Base-by-base conservation (phyloP, 108 stramenopile genomes). In the Cyclotella choctawhatcheeana region DNA sequence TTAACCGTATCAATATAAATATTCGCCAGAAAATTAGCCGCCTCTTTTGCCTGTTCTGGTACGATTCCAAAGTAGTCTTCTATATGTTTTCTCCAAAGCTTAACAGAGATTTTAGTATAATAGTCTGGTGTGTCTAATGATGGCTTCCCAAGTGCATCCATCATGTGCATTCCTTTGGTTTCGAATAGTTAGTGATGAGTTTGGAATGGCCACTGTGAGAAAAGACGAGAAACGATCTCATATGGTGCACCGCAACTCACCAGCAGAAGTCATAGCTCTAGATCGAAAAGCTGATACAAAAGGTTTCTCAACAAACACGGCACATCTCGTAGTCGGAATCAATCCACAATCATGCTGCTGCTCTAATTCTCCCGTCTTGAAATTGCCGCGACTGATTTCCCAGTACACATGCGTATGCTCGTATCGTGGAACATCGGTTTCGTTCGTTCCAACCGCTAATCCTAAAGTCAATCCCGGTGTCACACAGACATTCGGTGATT, bases 391-490 rank as follows among this genome's bases (percentile, higher is more conserved):
- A 48, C 24, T 43, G 50, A 76, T 60, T 43, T 68, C 74, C 51
- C 56, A 75, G 8, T 51, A 74, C 37, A 86, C 44, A 13, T 84
- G 43, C 21, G 85, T 74, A 62, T 94, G 93, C 10, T 75, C 47
- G 58, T 84, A 81, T 8, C 79, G 66, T 16, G 93, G 90, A 24
- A 91, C 80, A 16, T 86, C 45, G 2, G 64, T 22, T 29, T 77
- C 83, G 16, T 60, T 25, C 0, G 75, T 74, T n/a, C 87, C 87
- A 14, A 87, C 81, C n/a, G 84, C 82, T 40, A 85, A 89, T 8
- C 93, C 93, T 44, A 94, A 66, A 0, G 90, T 91, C 5, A 91
- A 78, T 26, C 93, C 93, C 1, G 93, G 82, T 12, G 93, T 94
- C 22, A 94, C 79, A 40, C 93, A 94, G 2, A 82, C 68, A 64